Percentiles rank a stretch among this genome's conserved stretches.
These are phyloP conservation scores for Verbascum thapsus DNA, from an alignment of 257 asterid genomes.

Conservation along the genomic window DNA sequence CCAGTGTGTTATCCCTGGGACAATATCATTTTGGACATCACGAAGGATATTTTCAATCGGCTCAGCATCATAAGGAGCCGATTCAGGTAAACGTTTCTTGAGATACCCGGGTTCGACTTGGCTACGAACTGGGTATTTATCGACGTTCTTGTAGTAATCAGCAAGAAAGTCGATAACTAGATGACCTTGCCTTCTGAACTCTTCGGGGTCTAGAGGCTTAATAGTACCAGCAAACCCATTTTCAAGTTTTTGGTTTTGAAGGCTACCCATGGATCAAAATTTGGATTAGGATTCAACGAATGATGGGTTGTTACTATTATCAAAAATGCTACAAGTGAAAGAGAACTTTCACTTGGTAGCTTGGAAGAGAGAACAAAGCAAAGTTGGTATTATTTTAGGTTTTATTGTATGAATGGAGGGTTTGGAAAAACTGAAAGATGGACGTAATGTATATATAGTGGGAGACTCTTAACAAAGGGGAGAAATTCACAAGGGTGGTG, in stretches of 20 bases:
- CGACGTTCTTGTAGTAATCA: slow-evolving; percentile 71
- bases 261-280: slow-evolving; percentile 42
- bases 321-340: neutral
- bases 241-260: slow-evolving; percentile 39
- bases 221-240: slow-evolving; percentile 38
- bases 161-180: slow-evolving; percentile 69
- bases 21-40: slow-evolving; percentile 60
- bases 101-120: slow-evolving; percentile 80
- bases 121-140: slow-evolving; percentile 68
- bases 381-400: no score
- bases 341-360: slow-evolving; percentile 23
- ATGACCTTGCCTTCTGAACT: slow-evolving; percentile 65
- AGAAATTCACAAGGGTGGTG: slow-evolving; percentile 28
- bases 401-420: neutral
- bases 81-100: slow-evolving; percentile 49
- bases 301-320: neutral
- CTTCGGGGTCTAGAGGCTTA: slow-evolving; percentile 67
- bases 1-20: slow-evolving; percentile 84
- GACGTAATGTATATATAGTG: slow-evolving; percentile 16
- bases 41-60: slow-evolving; percentile 55
- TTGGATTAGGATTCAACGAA: neutral
- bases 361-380: neutral
- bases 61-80: slow-evolving; percentile 63
- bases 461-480: neutral
- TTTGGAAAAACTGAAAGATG: neutral